phyloP scores from a whole-genome alignment of 441 rosid genomes.

The Theobroma grandiflorum region DNA sequence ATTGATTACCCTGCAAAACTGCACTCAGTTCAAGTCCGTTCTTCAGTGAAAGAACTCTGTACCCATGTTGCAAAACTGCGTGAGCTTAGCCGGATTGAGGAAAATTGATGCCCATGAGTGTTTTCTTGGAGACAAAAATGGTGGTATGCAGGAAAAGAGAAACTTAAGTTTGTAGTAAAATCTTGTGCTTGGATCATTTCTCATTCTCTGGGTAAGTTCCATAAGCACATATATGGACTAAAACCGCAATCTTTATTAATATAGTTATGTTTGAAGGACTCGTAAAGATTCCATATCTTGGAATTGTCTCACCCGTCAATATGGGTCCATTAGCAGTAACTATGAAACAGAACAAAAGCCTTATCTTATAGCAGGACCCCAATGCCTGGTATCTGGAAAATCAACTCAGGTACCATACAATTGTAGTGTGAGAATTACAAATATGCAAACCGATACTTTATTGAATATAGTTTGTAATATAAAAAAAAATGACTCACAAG shows the following conservation, averaged over 20 bases:
- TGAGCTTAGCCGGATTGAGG: slow-evolving; percentile 43
- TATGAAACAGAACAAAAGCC: not conserved
- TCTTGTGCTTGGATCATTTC: slow-evolving; percentile 22
- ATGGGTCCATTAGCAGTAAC: not conserved
- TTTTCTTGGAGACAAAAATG: slow-evolving; percentile 62
- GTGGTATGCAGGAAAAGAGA: slow-evolving; percentile 48
- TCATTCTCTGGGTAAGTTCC: slow-evolving; percentile 42
- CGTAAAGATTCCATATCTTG: no score
- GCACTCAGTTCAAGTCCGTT: not conserved
- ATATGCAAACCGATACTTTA: not conserved
- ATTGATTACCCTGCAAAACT: slow-evolving; percentile 27
- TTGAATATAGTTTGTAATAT: slow-evolving; percentile 1
- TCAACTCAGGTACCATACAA: not conserved
- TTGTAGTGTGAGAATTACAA: not conserved
- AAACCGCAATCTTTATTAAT: slow-evolving; percentile 30
- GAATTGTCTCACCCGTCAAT: not conserved
- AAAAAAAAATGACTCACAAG: not conserved
- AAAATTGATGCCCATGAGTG: slow-evolving; percentile 55
- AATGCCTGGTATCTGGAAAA: not conserved
- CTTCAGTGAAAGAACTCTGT: slow-evolving; percentile 46
- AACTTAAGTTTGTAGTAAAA: slow-evolving; percentile 57
- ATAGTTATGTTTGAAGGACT: not conserved
- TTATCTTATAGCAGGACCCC: not conserved
- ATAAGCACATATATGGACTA: slow-evolving; percentile 55
- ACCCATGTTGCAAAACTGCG: slow-evolving; percentile 50